phyloP scores from a whole-genome alignment of 371 early-diverging fungal species.

The Phascolomyces articulosus region DNA sequence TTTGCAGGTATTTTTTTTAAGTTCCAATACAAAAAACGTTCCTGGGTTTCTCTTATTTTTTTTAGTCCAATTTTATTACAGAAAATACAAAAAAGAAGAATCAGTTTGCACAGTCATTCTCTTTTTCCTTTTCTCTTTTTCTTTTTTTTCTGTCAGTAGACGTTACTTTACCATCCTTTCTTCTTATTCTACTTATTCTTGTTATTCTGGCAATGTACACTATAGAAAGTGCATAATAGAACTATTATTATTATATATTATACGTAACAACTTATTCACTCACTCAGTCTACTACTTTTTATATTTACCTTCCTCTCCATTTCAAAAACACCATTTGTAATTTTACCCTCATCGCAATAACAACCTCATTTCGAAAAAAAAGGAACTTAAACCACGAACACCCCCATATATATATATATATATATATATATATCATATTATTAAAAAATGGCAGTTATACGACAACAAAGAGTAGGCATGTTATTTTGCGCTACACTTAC shows the following conservation, averaged over 20 bases:
- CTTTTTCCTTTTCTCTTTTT: background rate
- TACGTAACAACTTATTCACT: too few species aligned
- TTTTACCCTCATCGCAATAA: too few species aligned
- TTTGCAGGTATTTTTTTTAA: background rate
- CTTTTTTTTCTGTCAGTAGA: background rate
- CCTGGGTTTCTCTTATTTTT: constrained; percentile 2
- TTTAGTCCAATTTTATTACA: background rate
- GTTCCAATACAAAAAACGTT: too few species aligned
- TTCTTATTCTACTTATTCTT: background rate
- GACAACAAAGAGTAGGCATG: background rate
- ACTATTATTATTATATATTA: too few species aligned
- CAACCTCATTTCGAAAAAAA: too few species aligned
- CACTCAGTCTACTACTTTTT: too few species aligned
- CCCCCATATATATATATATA: too few species aligned
- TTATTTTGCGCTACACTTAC: background rate
- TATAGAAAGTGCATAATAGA: too few species aligned
- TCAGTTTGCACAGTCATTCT: background rate
- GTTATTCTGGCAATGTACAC: background rate
- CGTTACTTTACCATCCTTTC: background rate
- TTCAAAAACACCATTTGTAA: too few species aligned
- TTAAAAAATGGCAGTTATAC: constrained; percentile 9
- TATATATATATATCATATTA: too few species aligned
- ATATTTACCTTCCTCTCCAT: too few species aligned
- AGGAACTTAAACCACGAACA: too few species aligned
- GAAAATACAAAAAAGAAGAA: background rate